Evolutionary conservation across 2,329 filamentous ascomycete species (phyloP).

Genomic region (Amauroascus niger): DNA sequence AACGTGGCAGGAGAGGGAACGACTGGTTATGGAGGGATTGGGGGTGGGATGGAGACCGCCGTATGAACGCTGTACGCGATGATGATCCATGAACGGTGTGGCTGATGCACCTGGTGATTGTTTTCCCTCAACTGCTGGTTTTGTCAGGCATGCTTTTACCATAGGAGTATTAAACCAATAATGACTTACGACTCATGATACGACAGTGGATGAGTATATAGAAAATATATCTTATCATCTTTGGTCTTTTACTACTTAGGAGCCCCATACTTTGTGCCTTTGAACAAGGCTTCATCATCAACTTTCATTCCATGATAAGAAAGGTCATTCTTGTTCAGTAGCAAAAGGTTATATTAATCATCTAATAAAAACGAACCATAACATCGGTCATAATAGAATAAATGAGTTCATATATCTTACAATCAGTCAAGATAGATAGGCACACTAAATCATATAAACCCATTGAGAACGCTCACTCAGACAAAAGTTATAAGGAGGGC

Average conservation of each 20-base stretch:
- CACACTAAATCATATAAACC: neutral
- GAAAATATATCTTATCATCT: no score
- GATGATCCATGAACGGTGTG: constrained; percentile 17
- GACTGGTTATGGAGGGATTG: constrained; percentile 66
- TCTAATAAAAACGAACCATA: neutral
- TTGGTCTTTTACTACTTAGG: no score
- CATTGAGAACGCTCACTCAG: neutral
- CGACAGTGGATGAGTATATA: no score
- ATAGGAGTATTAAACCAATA: no score
- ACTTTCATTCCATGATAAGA: no score
- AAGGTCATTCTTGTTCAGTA: no score
- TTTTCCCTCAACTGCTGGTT: no score
- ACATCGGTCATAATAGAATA: neutral
- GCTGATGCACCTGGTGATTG: neutral
- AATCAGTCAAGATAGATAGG: neutral
- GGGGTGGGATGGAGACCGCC: constrained; percentile 59
- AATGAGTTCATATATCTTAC: neutral
- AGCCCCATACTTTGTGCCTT: no score
- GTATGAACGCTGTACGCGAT: constrained; percentile 58
- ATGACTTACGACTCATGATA: no score
- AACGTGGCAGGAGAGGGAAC: constrained; percentile 63
- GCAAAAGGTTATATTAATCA: neutral
- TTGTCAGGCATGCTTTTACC: no score
- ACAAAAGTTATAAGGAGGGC: neutral
- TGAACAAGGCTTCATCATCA: no score